Percentiles rank a stretch among this genome's conserved stretches.
Evolutionary conservation across 371 early-diverging fungal species (phyloP).

Genomic region (Dinochytrium kinnereticum): DNA sequence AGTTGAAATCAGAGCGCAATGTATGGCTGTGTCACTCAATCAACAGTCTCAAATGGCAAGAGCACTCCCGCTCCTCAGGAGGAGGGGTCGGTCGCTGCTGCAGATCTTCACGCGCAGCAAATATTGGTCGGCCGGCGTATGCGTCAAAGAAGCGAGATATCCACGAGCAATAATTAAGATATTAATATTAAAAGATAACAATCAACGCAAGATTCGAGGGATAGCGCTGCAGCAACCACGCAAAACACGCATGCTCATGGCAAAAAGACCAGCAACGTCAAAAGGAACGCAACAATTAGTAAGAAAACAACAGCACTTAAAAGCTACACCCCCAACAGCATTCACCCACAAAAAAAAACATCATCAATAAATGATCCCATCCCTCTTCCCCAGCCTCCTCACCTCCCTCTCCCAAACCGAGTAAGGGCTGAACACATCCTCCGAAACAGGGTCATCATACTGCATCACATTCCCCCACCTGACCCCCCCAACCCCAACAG

Average conservation of each 20-base stretch:
- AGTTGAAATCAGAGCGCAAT: too few relatives aligned
- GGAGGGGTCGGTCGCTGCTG: too few relatives aligned
- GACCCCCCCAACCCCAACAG: constrained; percentile 22
- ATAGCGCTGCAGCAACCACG: too few relatives aligned
- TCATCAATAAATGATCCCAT: constrained; percentile 33
- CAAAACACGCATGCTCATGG: too few relatives aligned
- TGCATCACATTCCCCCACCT: constrained; percentile 36
- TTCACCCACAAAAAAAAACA: too few relatives aligned
- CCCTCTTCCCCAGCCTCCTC: constrained; percentile 29
- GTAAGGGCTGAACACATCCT: constrained; percentile 37
- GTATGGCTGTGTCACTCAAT: too few relatives aligned
- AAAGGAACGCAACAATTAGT: background rate
- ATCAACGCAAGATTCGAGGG: too few relatives aligned
- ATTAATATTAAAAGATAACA: background rate
- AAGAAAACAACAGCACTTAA: background rate
- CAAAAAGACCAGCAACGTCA: too few relatives aligned
- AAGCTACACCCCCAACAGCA: background rate
- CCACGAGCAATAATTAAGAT: background rate
- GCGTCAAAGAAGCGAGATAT: background rate
- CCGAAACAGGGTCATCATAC: constrained; percentile 38
- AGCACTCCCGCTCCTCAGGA: too few relatives aligned
- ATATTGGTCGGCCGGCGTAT: too few relatives aligned
- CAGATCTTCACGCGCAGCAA: too few relatives aligned
- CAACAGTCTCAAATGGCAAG: too few relatives aligned
- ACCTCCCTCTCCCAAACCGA: constrained; percentile 42